Conservation (phyloP, 2,329 filamentous ascomycete genomes). For the Chaetomiaceae sp. region DNA sequence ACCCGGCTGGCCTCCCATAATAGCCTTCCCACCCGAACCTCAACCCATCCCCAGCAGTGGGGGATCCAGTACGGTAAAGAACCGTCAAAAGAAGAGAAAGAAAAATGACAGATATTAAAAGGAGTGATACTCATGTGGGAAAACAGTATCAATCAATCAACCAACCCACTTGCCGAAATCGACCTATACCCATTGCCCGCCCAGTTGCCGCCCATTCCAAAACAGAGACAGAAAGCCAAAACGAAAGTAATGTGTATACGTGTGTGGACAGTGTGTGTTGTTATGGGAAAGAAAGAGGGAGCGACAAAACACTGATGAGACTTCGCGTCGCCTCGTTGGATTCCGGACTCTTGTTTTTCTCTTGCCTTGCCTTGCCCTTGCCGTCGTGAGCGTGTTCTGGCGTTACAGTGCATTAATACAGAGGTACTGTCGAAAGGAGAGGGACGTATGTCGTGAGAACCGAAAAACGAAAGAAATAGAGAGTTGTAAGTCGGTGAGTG, state of each 20-base stretch:
- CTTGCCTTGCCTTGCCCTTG: neutral
- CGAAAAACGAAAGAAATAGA: neutral
- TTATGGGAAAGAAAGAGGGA: no score
- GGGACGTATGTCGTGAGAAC: neutral
- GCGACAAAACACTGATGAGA: no score
- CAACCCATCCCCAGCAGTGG: neutral
- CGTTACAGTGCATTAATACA: constrained; percentile 12
- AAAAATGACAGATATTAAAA: constrained; percentile 1
- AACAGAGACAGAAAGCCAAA: neutral
- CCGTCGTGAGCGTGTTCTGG: neutral
- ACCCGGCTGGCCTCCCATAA: no score
- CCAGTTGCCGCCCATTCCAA: neutral
- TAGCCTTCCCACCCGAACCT: no score
- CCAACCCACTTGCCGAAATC: neutral
- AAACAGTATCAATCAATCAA: no score
- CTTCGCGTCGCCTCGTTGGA: no score
- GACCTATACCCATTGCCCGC: neutral
- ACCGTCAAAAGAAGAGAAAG: neutral
- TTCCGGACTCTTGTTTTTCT: neutral
- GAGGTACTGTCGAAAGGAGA: constrained; percentile 2
- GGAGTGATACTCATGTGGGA: neutral
- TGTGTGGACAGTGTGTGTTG: neutral
- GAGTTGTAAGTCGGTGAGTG: neutral
- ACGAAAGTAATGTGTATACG: neutral
- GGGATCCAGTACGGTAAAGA: no score